These are phyloP conservation scores for Endoconidiophora polonica DNA, from an alignment of 2,329 filamentous ascomycete species.

Conservation along the genomic window DNA sequence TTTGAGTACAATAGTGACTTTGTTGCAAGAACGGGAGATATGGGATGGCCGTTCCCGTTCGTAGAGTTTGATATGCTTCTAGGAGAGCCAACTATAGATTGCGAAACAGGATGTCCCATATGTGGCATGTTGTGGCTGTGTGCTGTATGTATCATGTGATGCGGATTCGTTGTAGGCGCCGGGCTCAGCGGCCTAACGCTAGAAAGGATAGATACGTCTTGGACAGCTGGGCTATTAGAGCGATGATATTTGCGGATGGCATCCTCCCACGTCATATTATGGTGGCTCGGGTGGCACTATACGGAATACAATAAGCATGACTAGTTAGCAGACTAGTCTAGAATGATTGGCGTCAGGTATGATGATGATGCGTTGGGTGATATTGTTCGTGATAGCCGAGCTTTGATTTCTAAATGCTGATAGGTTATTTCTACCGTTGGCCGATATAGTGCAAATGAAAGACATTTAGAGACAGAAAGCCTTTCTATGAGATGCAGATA, in stretches of 20 bases:
- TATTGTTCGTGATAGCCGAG: background rate
- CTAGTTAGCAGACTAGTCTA: background rate
- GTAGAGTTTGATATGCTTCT: too few species aligned
- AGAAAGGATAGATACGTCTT: constrained; percentile 29
- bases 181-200: constrained; percentile 31
- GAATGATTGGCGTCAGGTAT: background rate
- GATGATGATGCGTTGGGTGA: too few species aligned
- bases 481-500: background rate
- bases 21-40: constrained; percentile 2
- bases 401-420: background rate
- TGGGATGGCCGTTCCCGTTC: background rate
- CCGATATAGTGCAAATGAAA: too few species aligned
- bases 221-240: constrained; percentile 33
- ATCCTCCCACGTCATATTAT: constrained; percentile 45
- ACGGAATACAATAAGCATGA: constrained; percentile 9
- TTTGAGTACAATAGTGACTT: constrained; percentile 24
- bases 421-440: too few species aligned
- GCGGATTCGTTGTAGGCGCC: constrained; percentile 20
- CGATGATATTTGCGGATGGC: constrained; percentile 36
- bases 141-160: background rate
- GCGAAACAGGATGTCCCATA: background rate
- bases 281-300: constrained; percentile 42
- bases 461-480: background rate
- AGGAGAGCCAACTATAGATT: background rate
- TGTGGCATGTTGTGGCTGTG: background rate